Conservation (phyloP, 1,284 basidiomycete species). For the Rhizoctonia solani region DNA sequence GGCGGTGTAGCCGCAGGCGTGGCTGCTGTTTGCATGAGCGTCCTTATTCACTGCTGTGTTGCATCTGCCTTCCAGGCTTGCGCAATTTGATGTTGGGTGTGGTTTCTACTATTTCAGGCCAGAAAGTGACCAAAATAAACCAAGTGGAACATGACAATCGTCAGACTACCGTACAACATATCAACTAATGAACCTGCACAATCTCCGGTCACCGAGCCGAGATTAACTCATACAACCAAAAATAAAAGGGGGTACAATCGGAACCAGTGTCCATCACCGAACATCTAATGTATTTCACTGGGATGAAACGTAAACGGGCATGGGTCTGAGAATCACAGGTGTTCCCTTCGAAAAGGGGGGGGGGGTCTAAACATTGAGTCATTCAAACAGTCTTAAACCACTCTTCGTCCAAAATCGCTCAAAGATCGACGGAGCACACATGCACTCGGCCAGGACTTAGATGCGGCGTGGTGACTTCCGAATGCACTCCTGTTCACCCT, state of each 20-base stretch:
- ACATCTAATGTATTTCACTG: too few relatives aligned
- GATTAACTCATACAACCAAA: background rate
- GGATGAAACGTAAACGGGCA: background rate
- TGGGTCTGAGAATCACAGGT: background rate
- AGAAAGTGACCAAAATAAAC: too few relatives aligned
- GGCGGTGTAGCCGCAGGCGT: too few relatives aligned
- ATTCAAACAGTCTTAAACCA: too few relatives aligned
- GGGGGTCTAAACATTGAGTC: background rate
- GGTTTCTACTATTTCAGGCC: too few relatives aligned
- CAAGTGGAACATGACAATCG: too few relatives aligned
- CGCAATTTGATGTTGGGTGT: too few relatives aligned
- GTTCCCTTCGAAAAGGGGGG: background rate
- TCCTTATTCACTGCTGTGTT: too few relatives aligned
- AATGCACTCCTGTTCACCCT: slow-evolving; percentile 16
- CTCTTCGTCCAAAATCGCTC: too few relatives aligned
- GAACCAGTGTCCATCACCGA: background rate
- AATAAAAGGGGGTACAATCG: background rate
- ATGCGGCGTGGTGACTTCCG: slow-evolving; percentile 13
- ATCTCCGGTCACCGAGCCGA: background rate
- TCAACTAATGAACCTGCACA: background rate
- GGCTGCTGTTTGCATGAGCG: too few relatives aligned
- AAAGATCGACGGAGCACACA: too few relatives aligned
- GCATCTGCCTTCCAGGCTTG: too few relatives aligned
- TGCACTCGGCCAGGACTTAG: background rate
- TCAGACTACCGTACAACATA: background rate